These are phyloP conservation scores for Oryza officinalis DNA, from an alignment of 176 grass and related monocot genomes.

Conservation along the genomic window DNA sequence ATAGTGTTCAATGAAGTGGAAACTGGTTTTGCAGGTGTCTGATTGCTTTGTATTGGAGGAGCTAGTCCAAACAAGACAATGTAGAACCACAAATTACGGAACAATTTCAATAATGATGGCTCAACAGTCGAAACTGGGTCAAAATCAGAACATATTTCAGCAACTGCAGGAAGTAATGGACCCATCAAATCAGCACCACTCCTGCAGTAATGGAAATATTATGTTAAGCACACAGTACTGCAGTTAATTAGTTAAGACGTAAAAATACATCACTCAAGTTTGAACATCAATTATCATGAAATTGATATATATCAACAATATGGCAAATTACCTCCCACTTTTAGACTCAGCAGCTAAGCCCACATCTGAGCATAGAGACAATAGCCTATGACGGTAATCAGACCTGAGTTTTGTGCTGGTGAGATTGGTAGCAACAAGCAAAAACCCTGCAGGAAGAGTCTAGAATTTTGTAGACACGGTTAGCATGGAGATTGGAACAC, in stretches of 20 bases:
- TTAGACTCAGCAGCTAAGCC: constrained; percentile 96
- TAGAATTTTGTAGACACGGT: constrained; percentile 64
- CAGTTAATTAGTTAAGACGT: constrained; percentile 18
- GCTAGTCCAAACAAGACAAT: constrained; percentile 96
- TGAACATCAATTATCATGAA: constrained; percentile 28
- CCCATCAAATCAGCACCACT: constrained; percentile 99
- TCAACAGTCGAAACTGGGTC: constrained; percentile 89
- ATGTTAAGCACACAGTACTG: constrained; percentile 5
- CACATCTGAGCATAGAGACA: constrained; percentile 99
- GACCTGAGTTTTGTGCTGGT: constrained; percentile 85
- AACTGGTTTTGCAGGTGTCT: constrained; percentile 67
- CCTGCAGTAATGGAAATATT: constrained; percentile 58
- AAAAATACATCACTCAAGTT: constrained; percentile 12
- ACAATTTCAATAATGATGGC: constrained; percentile 89
- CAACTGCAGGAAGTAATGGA: constrained; percentile 88
- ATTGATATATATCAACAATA: constrained; percentile 25
- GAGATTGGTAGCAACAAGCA: constrained; percentile 87
- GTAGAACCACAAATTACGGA: constrained; percentile 99
- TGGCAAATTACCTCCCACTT: constrained; percentile 69
- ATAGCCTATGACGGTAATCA: constrained; percentile 90
- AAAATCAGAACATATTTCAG: constrained; percentile 99
- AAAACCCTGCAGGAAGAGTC: constrained; percentile 98
- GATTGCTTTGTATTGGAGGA: constrained; percentile 88
- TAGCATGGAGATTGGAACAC: constrained; percentile 52
- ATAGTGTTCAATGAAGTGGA: constrained; percentile 66